Conservation (phyloP, 176 grass and related monocot genomes). For the Oryza coarctata region DNA sequence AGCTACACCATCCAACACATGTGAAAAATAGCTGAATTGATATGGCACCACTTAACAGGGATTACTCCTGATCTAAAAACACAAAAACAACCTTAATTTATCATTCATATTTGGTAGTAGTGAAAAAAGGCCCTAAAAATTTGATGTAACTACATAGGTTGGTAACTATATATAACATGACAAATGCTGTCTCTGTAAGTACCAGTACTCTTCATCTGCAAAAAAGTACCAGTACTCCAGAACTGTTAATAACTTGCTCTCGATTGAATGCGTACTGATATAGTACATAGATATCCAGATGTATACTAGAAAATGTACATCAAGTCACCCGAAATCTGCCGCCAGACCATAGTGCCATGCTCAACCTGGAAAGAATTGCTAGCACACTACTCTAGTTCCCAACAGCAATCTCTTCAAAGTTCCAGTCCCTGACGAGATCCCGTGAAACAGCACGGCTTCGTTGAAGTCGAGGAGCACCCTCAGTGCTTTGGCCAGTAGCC, state of each 20-base stretch:
- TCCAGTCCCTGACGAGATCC: conserved; percentile 91
- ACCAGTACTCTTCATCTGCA: background rate
- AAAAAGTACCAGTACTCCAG: background rate
- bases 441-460: conserved; percentile 79
- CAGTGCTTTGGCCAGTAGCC: conserved; percentile 38
- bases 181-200: background rate
- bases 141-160: conserved; percentile 18
- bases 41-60: background rate
- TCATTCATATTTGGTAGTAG: background rate
- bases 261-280: background rate
- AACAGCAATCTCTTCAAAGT: conserved; percentile 75
- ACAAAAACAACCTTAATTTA: background rate
- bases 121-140: background rate
- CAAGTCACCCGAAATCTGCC: conserved; percentile 11
- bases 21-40: background rate
- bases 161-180: conserved; percentile 30
- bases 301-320: conserved; percentile 48
- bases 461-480: conserved; percentile 62
- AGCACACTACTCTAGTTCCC: conserved; percentile 46
- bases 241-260: background rate
- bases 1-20: background rate
- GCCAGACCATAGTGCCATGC: conserved; percentile 23
- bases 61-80: background rate
- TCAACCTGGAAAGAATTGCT: conserved; percentile 10
- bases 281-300: conserved; percentile 31